Evolutionary conservation across 2,329 filamentous ascomycete species (phyloP), one percentile per base, ranked within the genome.

Genomic region (Xylariaceae sp.): DNA sequence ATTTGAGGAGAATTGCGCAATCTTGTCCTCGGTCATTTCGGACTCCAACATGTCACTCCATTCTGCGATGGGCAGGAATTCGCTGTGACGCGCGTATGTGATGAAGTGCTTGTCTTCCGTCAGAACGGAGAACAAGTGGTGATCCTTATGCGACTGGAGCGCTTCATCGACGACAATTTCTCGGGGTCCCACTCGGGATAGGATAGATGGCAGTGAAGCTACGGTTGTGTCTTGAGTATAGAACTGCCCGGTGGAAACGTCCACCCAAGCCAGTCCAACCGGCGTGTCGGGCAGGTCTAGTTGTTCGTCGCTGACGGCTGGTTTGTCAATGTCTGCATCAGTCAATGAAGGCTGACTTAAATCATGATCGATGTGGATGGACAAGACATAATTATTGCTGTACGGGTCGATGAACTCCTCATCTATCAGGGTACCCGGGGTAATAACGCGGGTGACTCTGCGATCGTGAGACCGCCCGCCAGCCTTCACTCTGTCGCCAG

Each of bases 371-470:
- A 88, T 72, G 70, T 95, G 84, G 52, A 97, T 82, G 44, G 90
- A 88, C 72, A 97, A 83, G 39, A 97, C 81, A 73, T 93, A 99
- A 72, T 97, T 97, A 74, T 94, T 97, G 68, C 90, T 86, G 71
- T 89, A 93, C 1, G 92, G 90, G 71, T 97, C 90, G 80, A 99
- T 92, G 73, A 97, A 99, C 68, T 92, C 92, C 75, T 99, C 94
- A 73, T 99, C 94, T 65, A 99, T 96, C 56, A 99, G 79, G 1
- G 94, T 99, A 17, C 94, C 94, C 1, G 94, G 92, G 0, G 94
- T 97, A 70, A 99, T 86, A 66, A 99, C 88, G 59, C 94, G 87
- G 15, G 90, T 84, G 11, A 99, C 91, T 66, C 81, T 86, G 30
- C 94, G 88, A 71, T 95, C 89, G 72, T 94, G 95, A 78, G 93